phyloP scores from a whole-genome alignment of 305 asterid genomes.

The Fraxinus platypoda region DNA sequence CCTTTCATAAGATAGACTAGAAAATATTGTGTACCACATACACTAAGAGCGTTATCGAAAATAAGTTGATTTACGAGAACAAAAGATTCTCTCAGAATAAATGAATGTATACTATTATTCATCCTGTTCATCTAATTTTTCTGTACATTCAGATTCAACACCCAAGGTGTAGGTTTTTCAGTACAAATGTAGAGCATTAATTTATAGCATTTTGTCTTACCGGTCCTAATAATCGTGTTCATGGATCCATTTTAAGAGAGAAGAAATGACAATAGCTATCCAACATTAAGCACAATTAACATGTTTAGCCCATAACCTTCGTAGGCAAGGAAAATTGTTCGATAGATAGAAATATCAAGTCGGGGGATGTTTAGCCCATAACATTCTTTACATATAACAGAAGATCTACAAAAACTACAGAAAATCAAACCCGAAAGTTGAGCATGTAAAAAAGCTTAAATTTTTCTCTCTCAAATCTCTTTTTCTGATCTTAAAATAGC shows the following conservation, averaged over 20 bases:
- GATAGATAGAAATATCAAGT: background rate
- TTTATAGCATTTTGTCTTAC: background rate
- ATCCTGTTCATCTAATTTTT: background rate
- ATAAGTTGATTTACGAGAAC: background rate
- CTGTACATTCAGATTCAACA: background rate
- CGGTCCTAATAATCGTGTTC: background rate
- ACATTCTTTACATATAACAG: background rate
- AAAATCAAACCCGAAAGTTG: background rate
- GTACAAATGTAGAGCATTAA: background rate
- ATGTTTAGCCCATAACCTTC: background rate
- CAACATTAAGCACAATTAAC: background rate
- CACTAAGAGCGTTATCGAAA: background rate
- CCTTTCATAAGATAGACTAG: background rate
- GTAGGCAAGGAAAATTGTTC: background rate
- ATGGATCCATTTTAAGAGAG: background rate
- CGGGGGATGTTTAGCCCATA: background rate
- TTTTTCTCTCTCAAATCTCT: constrained; percentile 12
- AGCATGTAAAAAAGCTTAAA: background rate
- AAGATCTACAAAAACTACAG: background rate
- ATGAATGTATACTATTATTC: background rate
- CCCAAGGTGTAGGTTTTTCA: background rate
- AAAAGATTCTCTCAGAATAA: background rate
- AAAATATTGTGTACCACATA: background rate
- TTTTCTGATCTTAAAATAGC: constrained; percentile 52
- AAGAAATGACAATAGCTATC: background rate